These are phyloP conservation scores for Hypomontagnella monticulosa DNA, from an alignment of 495 filamentous ascomycete genomes.

Conservation along the genomic window DNA sequence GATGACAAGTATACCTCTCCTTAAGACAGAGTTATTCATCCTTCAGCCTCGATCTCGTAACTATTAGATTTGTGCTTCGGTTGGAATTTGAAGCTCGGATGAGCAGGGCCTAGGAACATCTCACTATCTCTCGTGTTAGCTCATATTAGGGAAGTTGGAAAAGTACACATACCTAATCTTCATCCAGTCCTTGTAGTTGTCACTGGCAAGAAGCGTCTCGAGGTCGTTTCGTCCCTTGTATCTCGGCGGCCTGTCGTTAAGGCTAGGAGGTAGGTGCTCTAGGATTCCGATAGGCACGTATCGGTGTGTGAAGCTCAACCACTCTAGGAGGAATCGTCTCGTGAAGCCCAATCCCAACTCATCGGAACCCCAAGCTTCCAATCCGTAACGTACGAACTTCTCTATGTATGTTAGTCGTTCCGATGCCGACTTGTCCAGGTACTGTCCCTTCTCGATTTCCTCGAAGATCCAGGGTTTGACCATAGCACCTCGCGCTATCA, in stretches of 20 bases:
- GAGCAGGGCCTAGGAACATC: constrained; percentile 95
- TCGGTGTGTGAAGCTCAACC: constrained; percentile 88
- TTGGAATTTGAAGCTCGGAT: constrained; percentile 89
- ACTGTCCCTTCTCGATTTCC: constrained; percentile 90
- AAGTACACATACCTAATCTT: constrained; percentile 85
- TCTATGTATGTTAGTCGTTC: constrained; percentile 88
- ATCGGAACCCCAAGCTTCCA: constrained; percentile 94
- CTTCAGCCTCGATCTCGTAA: constrained; percentile 71
- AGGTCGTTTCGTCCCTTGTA: constrained; percentile 86
- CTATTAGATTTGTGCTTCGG: constrained; percentile 98
- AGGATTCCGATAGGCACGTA: constrained; percentile 92
- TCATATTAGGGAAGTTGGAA: not conserved
- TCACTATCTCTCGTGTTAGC: constrained; percentile 66
- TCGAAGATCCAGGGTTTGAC: constrained; percentile 99
- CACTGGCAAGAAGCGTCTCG: constrained; percentile 88
- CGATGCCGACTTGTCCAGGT: constrained; percentile 89
- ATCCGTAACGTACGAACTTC: constrained; percentile 87
- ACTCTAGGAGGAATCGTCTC: constrained; percentile 90
- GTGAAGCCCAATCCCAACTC: constrained; percentile 91
- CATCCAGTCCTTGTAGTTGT: constrained; percentile 96
- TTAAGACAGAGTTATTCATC: constrained; percentile 45
- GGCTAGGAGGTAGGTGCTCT: constrained; percentile 82
- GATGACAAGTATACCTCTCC: not conserved
- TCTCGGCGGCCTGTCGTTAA: constrained; percentile 87
- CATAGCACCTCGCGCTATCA: constrained; percentile 90